These are phyloP conservation scores for Pisolithus sp. DNA, from an alignment of 768 basidiomycete species.

Conservation along the genomic window DNA sequence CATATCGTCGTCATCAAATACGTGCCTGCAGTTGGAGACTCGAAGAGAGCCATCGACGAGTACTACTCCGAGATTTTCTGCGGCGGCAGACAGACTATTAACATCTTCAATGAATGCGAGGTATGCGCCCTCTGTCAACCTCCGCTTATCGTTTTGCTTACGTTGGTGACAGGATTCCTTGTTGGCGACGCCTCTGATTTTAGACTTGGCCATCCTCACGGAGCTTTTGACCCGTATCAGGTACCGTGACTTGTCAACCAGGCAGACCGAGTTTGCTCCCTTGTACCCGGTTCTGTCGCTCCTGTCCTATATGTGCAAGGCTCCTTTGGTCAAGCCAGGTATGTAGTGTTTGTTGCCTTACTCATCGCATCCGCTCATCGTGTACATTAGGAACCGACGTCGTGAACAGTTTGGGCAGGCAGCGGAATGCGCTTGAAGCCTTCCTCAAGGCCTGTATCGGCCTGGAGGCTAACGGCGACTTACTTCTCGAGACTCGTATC, in stretches of 20 bases:
- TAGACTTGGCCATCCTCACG: conserved; percentile 88
- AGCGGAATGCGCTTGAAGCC: conserved; percentile 87
- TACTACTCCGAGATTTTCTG: conserved; percentile 98
- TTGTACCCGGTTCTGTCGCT: conserved; percentile 90
- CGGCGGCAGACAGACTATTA: conserved; percentile 89
- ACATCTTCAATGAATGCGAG: conserved; percentile 98
- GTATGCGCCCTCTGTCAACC: conserved; percentile 30
- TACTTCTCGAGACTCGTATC: conserved; percentile 80
- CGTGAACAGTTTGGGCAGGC: conserved; percentile 91
- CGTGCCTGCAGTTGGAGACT: conserved; percentile 93
- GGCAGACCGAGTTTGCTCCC: conserved; percentile 62
- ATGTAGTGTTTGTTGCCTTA: background rate
- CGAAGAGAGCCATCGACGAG: conserved; percentile 98
- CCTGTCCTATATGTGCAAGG: conserved; percentile 96
- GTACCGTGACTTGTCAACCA: conserved; percentile 57
- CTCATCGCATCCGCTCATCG: background rate
- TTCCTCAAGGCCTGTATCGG: conserved; percentile 96
- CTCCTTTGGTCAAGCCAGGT: conserved; percentile 91
- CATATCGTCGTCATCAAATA: conserved; percentile 98
- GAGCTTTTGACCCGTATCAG: conserved; percentile 91
- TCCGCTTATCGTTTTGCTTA: conserved; percentile 5
- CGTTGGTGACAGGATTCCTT: conserved; percentile 66
- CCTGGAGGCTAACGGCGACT: conserved; percentile 74
- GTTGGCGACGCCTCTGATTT: conserved; percentile 90
- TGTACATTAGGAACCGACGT: conserved; percentile 62